These are phyloP conservation scores for Epichloe uncinata DNA, from an alignment of 2,329 filamentous ascomycete species.

Conservation along the genomic window DNA sequence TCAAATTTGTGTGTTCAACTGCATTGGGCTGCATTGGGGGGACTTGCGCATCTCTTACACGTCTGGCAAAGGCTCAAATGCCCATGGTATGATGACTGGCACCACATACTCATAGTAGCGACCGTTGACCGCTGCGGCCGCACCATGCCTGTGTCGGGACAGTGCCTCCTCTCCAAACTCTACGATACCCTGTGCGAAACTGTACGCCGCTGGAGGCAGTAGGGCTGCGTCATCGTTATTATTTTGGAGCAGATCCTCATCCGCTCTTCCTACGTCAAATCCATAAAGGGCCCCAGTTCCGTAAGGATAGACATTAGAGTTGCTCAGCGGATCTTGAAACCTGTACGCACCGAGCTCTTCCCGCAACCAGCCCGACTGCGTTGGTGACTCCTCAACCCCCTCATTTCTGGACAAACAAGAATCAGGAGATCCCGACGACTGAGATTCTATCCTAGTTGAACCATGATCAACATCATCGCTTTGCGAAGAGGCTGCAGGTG, in stretches of 20 bases:
- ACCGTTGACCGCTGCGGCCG: neutral
- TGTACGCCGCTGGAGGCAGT: neutral
- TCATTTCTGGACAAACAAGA: conserved; percentile 2
- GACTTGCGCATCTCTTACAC: conserved; percentile 17
- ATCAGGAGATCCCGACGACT: conserved; percentile 3
- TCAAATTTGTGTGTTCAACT: neutral
- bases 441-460: neutral
- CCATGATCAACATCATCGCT: conserved; percentile 1
- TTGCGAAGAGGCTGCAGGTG: conserved; percentile 4
- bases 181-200: conserved; percentile 9
- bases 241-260: neutral
- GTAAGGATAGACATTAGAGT: neutral
- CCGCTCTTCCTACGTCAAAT: neutral
- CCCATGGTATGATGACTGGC: conserved; percentile 39
- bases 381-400: conserved; percentile 2
- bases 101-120: conserved; percentile 58
- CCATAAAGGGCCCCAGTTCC: neutral
- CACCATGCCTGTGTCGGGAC: neutral
- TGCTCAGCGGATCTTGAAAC: neutral
- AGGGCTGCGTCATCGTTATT: neutral
- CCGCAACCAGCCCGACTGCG: conserved; percentile 1
- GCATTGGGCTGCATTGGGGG: no score
- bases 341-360: neutral
- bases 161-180: conserved; percentile 11
- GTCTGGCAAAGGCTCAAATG: conserved; percentile 32